phyloP scores from a whole-genome alignment of 169 alveolate genomes.

The Plasmodium relictum region DNA sequence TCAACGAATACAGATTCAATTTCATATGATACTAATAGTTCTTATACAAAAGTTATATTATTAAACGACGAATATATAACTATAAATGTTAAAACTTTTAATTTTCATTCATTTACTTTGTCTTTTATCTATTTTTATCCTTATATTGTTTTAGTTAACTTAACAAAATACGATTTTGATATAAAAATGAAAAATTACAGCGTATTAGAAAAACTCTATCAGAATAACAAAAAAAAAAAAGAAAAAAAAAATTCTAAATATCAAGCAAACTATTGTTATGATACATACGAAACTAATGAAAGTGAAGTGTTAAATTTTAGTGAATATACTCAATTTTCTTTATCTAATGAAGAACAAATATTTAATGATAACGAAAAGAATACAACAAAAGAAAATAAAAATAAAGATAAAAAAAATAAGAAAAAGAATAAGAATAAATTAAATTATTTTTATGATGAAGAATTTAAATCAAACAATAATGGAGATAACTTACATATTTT shows the following conservation, averaged over 20 bases:
- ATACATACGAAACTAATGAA: conserved; percentile 2
- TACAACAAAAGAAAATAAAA: not conserved
- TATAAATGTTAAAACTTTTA: conserved; percentile 10
- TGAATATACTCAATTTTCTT: conserved; percentile 24
- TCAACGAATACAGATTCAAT: not conserved
- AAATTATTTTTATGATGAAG: too few species aligned
- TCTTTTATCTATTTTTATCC: conserved; percentile 48
- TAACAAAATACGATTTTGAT: conserved; percentile 46
- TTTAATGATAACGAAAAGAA: not conserved
- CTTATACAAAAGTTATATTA: conserved; percentile 22
- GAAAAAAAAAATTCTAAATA: not conserved
- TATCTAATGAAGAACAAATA: conserved; percentile 30
- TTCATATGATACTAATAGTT: conserved; percentile 13
- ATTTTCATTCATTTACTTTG: conserved; percentile 24
- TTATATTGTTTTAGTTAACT: conserved; percentile 35
- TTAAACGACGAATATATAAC: conserved; percentile 44
- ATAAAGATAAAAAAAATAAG: too few species aligned
- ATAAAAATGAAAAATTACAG: conserved; percentile 23
- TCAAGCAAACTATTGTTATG: not conserved
- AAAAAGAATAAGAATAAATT: not conserved
- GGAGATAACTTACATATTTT: not conserved
- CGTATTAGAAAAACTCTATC: not conserved
- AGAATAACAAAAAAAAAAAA: not conserved
- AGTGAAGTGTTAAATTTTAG: conserved; percentile 47
- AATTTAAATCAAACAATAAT: not conserved